These are phyloP conservation scores for Leccinum obscurum DNA, from an alignment of 768 basidiomycete species.

Conservation along the genomic window DNA sequence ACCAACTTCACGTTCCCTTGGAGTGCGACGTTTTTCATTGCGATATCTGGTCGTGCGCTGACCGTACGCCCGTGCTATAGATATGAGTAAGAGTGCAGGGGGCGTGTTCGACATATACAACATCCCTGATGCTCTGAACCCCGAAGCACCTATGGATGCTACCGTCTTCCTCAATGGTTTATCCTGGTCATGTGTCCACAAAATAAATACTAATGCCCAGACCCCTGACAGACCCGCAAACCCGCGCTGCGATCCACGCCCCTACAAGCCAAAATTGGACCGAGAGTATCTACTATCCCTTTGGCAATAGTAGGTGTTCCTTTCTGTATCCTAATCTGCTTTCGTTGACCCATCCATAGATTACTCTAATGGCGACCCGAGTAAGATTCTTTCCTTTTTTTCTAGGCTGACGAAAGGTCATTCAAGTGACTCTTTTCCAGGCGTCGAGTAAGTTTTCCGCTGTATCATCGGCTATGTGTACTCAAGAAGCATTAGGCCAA, in stretches of 20 bases:
- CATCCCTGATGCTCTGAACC: constrained; percentile 55
- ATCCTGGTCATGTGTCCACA: constrained; percentile 10
- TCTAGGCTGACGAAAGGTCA: not conserved
- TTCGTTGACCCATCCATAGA: constrained; percentile 15
- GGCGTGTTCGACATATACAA: constrained; percentile 50
- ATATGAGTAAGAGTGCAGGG: constrained; percentile 24
- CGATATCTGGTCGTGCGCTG: constrained; percentile 7
- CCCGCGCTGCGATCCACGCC: constrained; percentile 65
- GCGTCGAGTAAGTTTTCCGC: constrained; percentile 33
- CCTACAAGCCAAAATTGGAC: constrained; percentile 57
- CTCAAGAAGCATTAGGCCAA: constrained; percentile 44
- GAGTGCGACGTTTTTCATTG: constrained; percentile 35
- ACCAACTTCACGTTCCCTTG: constrained; percentile 69
- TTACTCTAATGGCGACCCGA: constrained; percentile 29
- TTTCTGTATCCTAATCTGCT: not conserved
- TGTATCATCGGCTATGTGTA: not conserved
- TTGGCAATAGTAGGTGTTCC: constrained; percentile 31
- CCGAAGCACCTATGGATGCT: constrained; percentile 50
- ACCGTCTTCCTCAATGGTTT: constrained; percentile 63
- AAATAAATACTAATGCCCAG: not conserved
- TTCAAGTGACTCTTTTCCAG: constrained; percentile 18
- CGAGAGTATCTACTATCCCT: constrained; percentile 35
- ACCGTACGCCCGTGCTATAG: constrained; percentile 5
- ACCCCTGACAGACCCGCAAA: constrained; percentile 44
- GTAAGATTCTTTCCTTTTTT: constrained; percentile 22